Percentiles rank a stretch among this genome's conserved stretches.
These are phyloP conservation scores for Talaromyces liani DNA, from an alignment of 495 filamentous ascomycete species.

Conservation along the genomic window DNA sequence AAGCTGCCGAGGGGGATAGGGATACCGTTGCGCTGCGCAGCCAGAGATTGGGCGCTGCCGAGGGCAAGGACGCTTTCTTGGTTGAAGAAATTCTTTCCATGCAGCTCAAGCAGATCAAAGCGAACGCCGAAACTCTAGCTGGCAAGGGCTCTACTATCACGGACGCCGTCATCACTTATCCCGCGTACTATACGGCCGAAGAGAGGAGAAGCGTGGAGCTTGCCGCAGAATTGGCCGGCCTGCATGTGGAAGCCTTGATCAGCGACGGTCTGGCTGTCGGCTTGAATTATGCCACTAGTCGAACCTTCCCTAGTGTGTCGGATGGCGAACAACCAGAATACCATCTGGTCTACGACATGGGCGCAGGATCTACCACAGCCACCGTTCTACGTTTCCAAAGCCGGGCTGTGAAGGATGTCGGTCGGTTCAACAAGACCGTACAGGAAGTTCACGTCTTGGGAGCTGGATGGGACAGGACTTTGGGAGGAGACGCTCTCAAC, in stretches of 20 bases:
- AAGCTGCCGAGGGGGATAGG: conserved; percentile 42
- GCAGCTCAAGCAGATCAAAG: conserved; percentile 83
- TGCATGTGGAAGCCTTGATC: conserved; percentile 76
- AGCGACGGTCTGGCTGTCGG: conserved; percentile 91
- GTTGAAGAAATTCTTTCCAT: conserved; percentile 95
- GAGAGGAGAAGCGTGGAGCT: conserved; percentile 76
- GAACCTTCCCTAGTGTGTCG: conserved; percentile 77
- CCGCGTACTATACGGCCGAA: conserved; percentile 82
- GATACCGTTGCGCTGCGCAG: conserved; percentile 73
- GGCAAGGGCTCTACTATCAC: conserved; percentile 67
- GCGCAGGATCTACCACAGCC: conserved; percentile 94
- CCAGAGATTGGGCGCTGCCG: conserved; percentile 53
- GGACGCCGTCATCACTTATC: conserved; percentile 84
- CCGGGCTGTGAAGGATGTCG: conserved; percentile 81
- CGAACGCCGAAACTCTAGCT: conserved; percentile 78
- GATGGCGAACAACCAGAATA: conserved; percentile 85
- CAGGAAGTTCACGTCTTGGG: conserved; percentile 88
- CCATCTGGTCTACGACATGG: conserved; percentile 96
- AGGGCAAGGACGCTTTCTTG: conserved; percentile 63
- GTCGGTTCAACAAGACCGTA: conserved; percentile 91
- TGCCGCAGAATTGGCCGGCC: conserved; percentile 78
- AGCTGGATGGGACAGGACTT: conserved; percentile 76
- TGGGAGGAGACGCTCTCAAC: conserved; percentile 89
- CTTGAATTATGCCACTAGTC: conserved; percentile 86
- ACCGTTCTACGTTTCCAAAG: conserved; percentile 87